A percentile compares a stretch with the other conserved stretches of the same genome.
phyloP scores from a whole-genome alignment of 2,329 filamentous ascomycete species.

The Ophiostoma tasmaniense region DNA sequence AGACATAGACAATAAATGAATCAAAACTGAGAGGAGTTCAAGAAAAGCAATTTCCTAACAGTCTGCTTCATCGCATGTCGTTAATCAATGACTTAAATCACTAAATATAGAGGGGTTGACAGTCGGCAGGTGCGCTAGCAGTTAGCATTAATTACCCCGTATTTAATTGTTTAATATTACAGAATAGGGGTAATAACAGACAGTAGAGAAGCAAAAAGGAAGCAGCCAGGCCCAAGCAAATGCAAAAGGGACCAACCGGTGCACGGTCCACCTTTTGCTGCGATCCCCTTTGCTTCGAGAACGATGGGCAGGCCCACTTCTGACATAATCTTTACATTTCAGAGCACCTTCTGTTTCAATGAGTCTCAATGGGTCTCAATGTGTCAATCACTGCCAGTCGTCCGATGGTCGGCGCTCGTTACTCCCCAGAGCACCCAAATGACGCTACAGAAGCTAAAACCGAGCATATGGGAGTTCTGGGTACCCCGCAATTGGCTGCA shows the following conservation, averaged over 20 bases:
- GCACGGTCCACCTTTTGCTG: slow-evolving; percentile 6
- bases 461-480: not conserved
- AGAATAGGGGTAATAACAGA: slow-evolving; percentile 5
- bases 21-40: not conserved
- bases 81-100: not conserved
- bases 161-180: slow-evolving; percentile 4
- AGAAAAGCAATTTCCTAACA: not conserved
- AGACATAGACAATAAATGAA: not conserved
- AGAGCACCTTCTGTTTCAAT: not conserved
- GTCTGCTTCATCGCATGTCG: not conserved
- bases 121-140: not conserved
- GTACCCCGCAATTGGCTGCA: slow-evolving; percentile 18
- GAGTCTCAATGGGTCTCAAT: no score
- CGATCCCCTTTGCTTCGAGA: slow-evolving; percentile 11
- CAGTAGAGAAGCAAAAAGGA: slow-evolving; percentile 2
- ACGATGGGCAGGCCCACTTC: slow-evolving; percentile 3
- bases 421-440: not conserved
- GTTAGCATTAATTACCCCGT: not conserved
- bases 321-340: not conserved
- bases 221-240: not conserved
- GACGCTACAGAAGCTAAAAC: not conserved
- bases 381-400: not conserved
- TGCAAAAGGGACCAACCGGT: not conserved
- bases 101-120: not conserved
- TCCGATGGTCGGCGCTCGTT: slow-evolving; percentile 19